Evolutionary conservation across 2,329 filamentous ascomycete species (phyloP).

Genomic region (Aureobasidium namibiae): DNA sequence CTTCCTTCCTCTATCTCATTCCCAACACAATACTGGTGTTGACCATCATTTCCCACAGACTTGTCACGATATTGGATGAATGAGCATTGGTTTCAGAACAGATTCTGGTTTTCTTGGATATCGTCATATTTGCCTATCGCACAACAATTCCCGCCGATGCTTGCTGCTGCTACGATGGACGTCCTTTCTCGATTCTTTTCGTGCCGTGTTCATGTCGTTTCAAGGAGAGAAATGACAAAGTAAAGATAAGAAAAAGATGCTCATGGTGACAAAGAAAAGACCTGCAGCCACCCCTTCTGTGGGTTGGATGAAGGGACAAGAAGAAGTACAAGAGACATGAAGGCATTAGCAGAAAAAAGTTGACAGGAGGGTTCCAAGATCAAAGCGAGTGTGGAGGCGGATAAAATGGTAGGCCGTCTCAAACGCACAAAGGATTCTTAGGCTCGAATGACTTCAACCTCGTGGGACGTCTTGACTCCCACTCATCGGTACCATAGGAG

Average conservation of each 20-base stretch:
- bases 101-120: background rate
- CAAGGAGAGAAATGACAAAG: background rate
- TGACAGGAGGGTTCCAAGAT: conserved; percentile 7
- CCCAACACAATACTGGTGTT: background rate
- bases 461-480: conserved; percentile 14
- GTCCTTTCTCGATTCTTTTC: background rate
- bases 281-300: background rate
- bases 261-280: conserved; percentile 1
- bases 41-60: background rate
- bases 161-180: conserved; percentile 1
- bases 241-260: background rate
- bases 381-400: background rate
- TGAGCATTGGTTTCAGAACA: background rate
- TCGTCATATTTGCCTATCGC: background rate
- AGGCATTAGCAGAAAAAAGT: conserved; percentile 13
- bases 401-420: conserved; percentile 13
- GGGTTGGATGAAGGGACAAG: background rate
- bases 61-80: background rate
- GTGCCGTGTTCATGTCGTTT: conserved; percentile 11
- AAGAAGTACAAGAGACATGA: conserved; percentile 3
- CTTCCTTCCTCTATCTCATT: background rate
- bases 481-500: conserved; percentile 34
- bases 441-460: conserved; percentile 18
- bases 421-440: conserved; percentile 13
- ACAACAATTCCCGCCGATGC: background rate